Base-by-base conservation (phyloP, 306 rosid species). In the Begonia peltatifolia region DNA sequence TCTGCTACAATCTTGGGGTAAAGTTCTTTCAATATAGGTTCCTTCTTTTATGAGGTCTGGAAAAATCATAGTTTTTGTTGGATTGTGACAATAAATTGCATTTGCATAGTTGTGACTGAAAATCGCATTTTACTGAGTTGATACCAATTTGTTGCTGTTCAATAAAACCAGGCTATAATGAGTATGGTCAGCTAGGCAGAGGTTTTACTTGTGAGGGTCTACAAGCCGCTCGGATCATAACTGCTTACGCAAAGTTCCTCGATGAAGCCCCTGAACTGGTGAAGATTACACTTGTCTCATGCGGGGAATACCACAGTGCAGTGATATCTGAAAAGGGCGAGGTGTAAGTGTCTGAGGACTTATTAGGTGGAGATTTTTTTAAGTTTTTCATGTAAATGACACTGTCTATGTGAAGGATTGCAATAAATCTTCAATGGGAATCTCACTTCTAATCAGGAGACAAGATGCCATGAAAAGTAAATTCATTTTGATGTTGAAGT, bases 101-200 rank as follows among this genome's bases (percentile, higher is more conserved):
- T 0, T 12, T 15, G 62, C 50, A 53, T 9, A 47, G 56, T 57
- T 46, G 59, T 55, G 55, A 64, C 54, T 22, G 46, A 52, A 17
- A 13, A 55, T 64, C 46, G 42, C 18, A 52, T 51, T 25, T 46
- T 62, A 16, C 43, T n/a, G n/a, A n/a, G n/a, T n/a, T 48, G 59
- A 66, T 42, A 51, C 25, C 60, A 57, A 54, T 73, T 58, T 47
- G 69, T 78, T 52, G 53, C 55, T 79, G 73, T 80, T 78, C 69
- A 69, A 79, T n/a, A n/a, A n/a, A n/a, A 82, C 74, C 87, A 89
- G 95, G 97, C 75, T 89, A 89, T 71, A 89, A 89, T 76, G 97
- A 89, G 68, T 71, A 72, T 47, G 95, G 97, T 85, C 97, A 89
- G 67, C 97, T 89, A 72, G 97, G 97, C 61, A 81, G 90, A 67